Base-by-base conservation (phyloP, 2,329 filamentous ascomycete genomes). In the Aspergillus unguis region DNA sequence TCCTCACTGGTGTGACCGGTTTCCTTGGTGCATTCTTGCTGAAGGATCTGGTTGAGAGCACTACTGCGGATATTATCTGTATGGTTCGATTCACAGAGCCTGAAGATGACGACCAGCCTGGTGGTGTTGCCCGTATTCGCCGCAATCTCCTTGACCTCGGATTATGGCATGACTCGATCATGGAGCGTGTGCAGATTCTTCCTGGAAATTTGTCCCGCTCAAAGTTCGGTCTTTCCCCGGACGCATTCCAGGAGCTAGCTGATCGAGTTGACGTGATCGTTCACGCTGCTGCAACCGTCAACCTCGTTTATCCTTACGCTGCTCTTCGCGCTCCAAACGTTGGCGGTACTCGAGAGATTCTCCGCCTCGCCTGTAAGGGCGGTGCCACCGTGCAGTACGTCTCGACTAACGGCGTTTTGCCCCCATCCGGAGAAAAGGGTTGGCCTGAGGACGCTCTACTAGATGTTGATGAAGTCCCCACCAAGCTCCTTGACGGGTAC, bases 271-370 rank as follows among this genome's bases (percentile, higher is more conserved):
- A 92, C 56, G 87, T 90, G 33, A 86, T 92, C 52, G 77, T 92
- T 1, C 88, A 92, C 65, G 85, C 87, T 33, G 88, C 84, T 27
- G 88, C 88, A 4, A 88, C 85, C 0, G 88, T 92, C 63, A 90
- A 90, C 65, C 75, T 92, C 44, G 87, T 92, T 0, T 92, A 92
- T 59, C 88, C 88, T 0, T 92, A 92, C 59, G 88, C 88, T 38
- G 86, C 87, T 0, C 75, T 92, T 59, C 81, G 87, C 48, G 82
- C 80, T 46, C 82, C 87, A 52, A 92, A 92, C 60, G 85, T 92
- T 2, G 83, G 83, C n/a, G 88, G 88, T n/a, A 91, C 88, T 0
- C 77, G 82, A 38, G 87, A 92, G 65, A 81, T 92, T 36, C 71
- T 92, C 47, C 85, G 88, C 40, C 75, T 92, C 27, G 88, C 88